A percentile compares a stretch with the other conserved stretches of the same genome.
phyloP scores from a whole-genome alignment of 176 grass and related monocot species.

The Typha latifolia region DNA sequence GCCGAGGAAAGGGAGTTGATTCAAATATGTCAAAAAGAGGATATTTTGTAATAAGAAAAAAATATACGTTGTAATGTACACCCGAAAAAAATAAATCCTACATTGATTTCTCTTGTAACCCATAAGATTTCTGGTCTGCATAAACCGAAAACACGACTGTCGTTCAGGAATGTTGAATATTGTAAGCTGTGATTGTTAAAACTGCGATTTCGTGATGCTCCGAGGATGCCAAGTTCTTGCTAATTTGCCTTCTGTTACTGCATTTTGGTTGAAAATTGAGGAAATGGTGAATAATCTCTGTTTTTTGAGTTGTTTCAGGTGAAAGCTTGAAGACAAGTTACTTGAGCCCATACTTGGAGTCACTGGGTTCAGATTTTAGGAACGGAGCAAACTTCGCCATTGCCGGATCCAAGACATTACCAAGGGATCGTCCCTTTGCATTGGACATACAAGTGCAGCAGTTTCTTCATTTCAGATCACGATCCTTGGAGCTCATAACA shows the following conservation, averaged over 20 bases:
- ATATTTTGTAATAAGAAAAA: no score
- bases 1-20: no score
- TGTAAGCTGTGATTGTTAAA: no score
- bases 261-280: neutral
- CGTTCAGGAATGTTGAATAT: no score
- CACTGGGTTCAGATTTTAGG: conserved; percentile 45
- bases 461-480: conserved; percentile 48
- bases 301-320: conserved; percentile 15
- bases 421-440: conserved; percentile 39
- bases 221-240: no score
- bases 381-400: conserved; percentile 72
- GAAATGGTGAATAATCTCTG: neutral
- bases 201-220: no score
- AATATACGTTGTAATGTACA: no score
- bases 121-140: no score
- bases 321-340: conserved; percentile 39
- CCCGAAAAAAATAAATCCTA: no score
- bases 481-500: conserved; percentile 41
- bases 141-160: no score
- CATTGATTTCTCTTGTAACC: no score
- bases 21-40: no score
- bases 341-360: conserved; percentile 52
- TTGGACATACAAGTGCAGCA: conserved; percentile 48
- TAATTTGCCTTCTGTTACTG: conserved; percentile 5
- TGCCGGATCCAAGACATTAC: conserved; percentile 44